Evolutionary conservation across 331 rosid species (phyloP).

Genomic region (Malus hybrid): DNA sequence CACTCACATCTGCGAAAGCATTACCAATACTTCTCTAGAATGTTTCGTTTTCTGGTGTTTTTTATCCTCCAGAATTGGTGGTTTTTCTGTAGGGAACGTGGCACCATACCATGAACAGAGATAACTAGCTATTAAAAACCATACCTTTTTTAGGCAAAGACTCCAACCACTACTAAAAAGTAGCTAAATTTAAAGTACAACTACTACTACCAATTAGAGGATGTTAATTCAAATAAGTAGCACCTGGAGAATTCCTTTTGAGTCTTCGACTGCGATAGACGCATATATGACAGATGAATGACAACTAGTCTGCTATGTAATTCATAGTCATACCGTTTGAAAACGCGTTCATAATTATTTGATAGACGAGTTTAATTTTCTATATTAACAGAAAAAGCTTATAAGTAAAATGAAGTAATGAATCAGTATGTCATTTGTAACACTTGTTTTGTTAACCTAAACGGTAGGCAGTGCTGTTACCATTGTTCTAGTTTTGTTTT

Average conservation of each 20-base stretch:
- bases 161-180: neutral
- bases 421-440: too few relatives aligned
- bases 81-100: neutral
- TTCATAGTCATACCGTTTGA: rapidly evolving
- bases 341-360: too few relatives aligned
- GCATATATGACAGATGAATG: neutral
- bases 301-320: neutral
- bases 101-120: neutral
- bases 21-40: neutral
- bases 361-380: too few relatives aligned
- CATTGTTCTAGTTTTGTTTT: too few relatives aligned
- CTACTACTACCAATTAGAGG: neutral
- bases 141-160: neutral
- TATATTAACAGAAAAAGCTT: too few relatives aligned
- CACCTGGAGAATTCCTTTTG: neutral
- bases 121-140: neutral
- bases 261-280: neutral
- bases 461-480: rapidly evolving
- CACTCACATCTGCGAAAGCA: neutral
- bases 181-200: neutral
- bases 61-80: neutral
- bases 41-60: neutral
- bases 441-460: neutral
- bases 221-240: neutral
- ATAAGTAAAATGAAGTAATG: neutral